Conservation (phyloP, 1,284 basidiomycete genomes). For the Rhodotorula sp. region DNA sequence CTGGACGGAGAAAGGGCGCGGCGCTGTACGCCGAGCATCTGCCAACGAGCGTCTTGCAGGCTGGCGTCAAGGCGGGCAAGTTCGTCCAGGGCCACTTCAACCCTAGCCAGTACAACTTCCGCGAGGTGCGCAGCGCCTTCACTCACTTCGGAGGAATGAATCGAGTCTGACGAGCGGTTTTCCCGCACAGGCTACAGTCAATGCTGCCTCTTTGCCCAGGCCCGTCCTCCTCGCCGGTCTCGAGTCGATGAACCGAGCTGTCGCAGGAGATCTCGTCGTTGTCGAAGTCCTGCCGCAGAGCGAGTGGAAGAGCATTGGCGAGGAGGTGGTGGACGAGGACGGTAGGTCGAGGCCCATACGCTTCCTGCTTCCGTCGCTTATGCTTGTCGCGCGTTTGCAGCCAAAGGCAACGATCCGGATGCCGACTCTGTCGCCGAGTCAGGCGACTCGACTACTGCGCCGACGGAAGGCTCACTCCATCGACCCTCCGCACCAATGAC, state of each 20-base stretch:
- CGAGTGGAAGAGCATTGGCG: slow-evolving; percentile 89
- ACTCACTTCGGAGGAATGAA: too few species aligned
- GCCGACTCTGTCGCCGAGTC: slow-evolving; percentile 56
- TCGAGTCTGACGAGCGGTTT: background rate
- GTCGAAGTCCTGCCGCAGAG: slow-evolving; percentile 82
- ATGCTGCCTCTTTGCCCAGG: slow-evolving; percentile 65
- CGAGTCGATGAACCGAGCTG: slow-evolving; percentile 91
- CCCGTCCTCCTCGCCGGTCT: slow-evolving; percentile 83
- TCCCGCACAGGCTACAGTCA: slow-evolving; percentile 67
- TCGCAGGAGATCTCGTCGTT: slow-evolving; percentile 90
- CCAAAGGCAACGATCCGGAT: slow-evolving; percentile 86
- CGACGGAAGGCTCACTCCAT: background rate
- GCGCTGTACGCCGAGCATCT: slow-evolving; percentile 65
- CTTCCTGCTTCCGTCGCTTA: background rate
- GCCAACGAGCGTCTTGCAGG: slow-evolving; percentile 66
- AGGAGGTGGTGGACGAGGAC: slow-evolving; percentile 92
- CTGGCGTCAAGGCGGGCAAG: slow-evolving; percentile 80
- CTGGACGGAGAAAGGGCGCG: slow-evolving; percentile 2
- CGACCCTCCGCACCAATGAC: background rate
- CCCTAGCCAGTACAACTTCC: slow-evolving; percentile 92
- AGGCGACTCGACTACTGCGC: slow-evolving; percentile 37
- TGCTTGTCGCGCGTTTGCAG: slow-evolving; percentile 45
- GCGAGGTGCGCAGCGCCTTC: slow-evolving; percentile 62
- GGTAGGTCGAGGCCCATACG: slow-evolving; percentile 53
- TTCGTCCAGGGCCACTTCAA: slow-evolving; percentile 92